Evolutionary conservation across 2,329 filamentous ascomycete species (phyloP), one percentile per base, ranked within the genome.

Genomic region (Trichocomaceae sp.): DNA sequence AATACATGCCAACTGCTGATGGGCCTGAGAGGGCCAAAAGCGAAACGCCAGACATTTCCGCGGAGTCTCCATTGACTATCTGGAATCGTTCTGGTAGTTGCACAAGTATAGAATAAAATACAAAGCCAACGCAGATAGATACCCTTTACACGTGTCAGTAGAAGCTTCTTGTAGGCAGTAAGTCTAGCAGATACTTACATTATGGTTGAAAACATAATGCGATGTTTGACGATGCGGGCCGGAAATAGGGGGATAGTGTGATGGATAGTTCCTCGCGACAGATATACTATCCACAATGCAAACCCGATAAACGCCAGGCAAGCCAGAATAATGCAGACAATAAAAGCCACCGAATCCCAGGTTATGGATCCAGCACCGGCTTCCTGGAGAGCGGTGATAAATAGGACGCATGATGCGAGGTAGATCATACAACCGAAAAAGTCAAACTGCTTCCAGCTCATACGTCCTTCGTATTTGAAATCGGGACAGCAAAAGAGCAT

Each of bases 361-460:
- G 10, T 19, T 3, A 45, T 45, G 3, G 26, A 35, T 10, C 12
- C 41, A 6, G 10, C 26, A 10, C 50, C 50, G 29, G 41, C 50
- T 46, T 52, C 26, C 17, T 37, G 50, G 15, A 52, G 50, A 35
- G 39, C 50, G 17, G 42, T 35, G 22, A 37, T 26, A 10, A 52
- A 20, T 33, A 52, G 41, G 7, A 26, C 20, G 39, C 26, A 52
- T 13, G 41, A 9, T 37, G 15, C 29, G 1, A 52, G 41, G 26
- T 71, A 61, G 12, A 71, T 35, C 2, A 59, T 23, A 19, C 59
- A 65, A 3, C 69, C 69, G 9, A 64, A 5, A 19, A 58, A 66
- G 49, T 72, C 69, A 10, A 72, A 56, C 3, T 58, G 54, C 2
- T 48, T 57, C 1, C 60, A 53, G 6, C 52, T 51, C 23, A 50